These are phyloP conservation scores for Tritrichomonas foetus DNA, from an alignment of 208 protist genomes.

Conservation along the genomic window DNA sequence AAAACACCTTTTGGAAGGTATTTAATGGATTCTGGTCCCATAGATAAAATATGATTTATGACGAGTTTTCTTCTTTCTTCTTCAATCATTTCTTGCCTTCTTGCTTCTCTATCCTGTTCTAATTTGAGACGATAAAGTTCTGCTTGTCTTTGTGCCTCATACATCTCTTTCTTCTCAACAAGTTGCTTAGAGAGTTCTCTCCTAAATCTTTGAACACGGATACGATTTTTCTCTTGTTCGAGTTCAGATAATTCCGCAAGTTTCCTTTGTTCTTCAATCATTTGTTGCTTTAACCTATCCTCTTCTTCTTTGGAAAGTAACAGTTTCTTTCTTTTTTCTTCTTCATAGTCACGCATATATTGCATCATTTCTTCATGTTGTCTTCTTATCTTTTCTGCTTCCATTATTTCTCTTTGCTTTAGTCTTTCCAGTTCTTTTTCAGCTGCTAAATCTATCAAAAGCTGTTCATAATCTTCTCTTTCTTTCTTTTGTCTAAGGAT, in stretches of 20 bases:
- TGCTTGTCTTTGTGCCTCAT: not conserved
- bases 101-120: not conserved
- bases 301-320: not conserved
- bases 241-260: not conserved
- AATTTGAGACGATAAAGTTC: not conserved
- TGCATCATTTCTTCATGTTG: not conserved
- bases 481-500: not conserved
- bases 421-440: conserved; percentile 32
- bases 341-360: not conserved
- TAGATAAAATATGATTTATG: not conserved
- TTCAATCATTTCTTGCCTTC: conserved; percentile 23
- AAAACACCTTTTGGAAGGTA: conserved; percentile 9
- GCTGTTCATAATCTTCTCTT: conserved; percentile 1
- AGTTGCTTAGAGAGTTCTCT: not conserved
- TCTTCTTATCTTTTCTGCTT: not conserved
- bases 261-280: not conserved
- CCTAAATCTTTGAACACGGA: not conserved
- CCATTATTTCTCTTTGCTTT: not conserved
- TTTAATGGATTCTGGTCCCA: not conserved
- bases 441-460: not conserved
- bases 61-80: not conserved
- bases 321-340: not conserved
- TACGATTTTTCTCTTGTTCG: not conserved
- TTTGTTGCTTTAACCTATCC: not conserved
- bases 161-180: not conserved